Evolutionary conservation across 2,329 filamentous ascomycete species (phyloP).

Genomic region (Mollisia scopiformis): DNA sequence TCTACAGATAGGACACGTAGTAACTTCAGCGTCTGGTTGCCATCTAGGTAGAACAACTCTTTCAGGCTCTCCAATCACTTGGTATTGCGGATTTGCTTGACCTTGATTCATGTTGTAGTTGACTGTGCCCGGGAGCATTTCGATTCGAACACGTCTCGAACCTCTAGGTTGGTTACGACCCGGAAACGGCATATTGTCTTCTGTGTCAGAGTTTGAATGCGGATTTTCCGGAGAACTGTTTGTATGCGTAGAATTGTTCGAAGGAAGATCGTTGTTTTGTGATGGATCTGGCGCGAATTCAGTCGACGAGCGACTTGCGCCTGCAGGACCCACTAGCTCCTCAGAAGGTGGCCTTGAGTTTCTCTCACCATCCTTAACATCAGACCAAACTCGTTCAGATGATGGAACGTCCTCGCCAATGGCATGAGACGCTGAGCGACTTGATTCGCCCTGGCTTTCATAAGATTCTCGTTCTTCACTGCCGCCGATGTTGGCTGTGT

Average conservation of each 20-base stretch:
- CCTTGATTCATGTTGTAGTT: neutral
- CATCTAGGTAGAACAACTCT: constrained; percentile 69
- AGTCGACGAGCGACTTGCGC: neutral
- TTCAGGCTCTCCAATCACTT: neutral
- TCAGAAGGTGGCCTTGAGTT: neutral
- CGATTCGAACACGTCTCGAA: neutral
- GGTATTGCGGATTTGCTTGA: neutral
- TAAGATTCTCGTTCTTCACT: neutral
- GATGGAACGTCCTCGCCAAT: neutral
- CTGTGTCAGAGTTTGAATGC: neutral
- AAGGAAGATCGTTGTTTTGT: neutral
- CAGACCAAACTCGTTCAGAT: neutral
- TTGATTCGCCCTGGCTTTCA: neutral
- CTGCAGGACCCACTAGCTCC: neutral
- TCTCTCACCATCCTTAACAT: neutral
- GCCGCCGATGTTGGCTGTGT: neutral
- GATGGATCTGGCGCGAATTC: neutral
- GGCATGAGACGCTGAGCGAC: neutral
- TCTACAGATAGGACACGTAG: constrained; percentile 82
- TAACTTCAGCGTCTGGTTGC: constrained; percentile 86
- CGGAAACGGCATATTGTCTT: neutral
- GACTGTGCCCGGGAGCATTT: neutral
- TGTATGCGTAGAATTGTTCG: neutral
- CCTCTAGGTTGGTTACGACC: neutral
- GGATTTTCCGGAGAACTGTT: neutral